phyloP scores from a whole-genome alignment of 2,329 filamentous ascomycete species.

The Xylariaceae sp. region DNA sequence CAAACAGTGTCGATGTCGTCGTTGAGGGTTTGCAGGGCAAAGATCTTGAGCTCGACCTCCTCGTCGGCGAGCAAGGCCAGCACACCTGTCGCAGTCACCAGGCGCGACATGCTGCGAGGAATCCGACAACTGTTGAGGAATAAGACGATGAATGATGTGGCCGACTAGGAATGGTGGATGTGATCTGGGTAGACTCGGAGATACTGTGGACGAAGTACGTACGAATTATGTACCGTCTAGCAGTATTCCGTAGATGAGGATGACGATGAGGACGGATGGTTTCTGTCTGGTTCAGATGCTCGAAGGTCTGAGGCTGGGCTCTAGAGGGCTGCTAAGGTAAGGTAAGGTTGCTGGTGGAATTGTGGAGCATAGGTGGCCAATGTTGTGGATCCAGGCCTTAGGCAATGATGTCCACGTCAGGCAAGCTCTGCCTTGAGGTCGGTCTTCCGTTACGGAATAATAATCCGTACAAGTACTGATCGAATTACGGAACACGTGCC shows the following conservation, averaged over 20 bases:
- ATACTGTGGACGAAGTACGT: not conserved
- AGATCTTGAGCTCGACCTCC: conserved; percentile 88
- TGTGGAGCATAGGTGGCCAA: not conserved
- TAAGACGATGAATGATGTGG: not conserved
- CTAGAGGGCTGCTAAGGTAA: not conserved
- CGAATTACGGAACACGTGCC: no score
- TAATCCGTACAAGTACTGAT: no score
- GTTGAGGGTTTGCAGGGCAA: conserved; percentile 91
- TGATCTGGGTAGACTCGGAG: not conserved
- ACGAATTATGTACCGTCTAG: not conserved
- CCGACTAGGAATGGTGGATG: not conserved
- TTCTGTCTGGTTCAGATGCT: not conserved
- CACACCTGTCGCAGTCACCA: conserved; percentile 90
- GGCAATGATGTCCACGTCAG: not conserved
- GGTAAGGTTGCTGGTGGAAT: not conserved
- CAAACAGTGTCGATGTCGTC: conserved; percentile 95
- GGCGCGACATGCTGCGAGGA: conserved; percentile 67
- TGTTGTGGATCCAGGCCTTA: not conserved
- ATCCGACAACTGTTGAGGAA: not conserved
- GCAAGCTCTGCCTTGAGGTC: not conserved
- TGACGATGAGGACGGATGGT: not conserved
- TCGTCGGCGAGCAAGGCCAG: conserved; percentile 94
- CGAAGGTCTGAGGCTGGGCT: not conserved
- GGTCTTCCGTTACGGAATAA: no score
- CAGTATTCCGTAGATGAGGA: not conserved